Conservation (phyloP, 768 basidiomycete species). For the Boletus coccyginus region DNA sequence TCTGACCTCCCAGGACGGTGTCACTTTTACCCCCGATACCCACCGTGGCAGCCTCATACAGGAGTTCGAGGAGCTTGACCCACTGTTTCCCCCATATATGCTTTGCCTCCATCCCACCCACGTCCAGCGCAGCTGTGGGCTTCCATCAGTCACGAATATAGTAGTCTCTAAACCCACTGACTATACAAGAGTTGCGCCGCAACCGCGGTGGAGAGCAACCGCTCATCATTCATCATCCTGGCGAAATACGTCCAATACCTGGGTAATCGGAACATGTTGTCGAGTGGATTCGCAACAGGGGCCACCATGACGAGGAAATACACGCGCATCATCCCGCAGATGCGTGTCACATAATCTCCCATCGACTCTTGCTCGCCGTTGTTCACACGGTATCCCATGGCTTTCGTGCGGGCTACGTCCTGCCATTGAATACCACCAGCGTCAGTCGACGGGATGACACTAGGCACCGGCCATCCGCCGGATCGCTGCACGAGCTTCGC, state of each 20-base stretch:
- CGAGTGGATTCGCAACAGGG: conserved; percentile 39
- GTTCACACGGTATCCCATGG: conserved; percentile 53
- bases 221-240: conserved; percentile 52
- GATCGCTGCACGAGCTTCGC: conserved; percentile 82
- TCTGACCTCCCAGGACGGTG: conserved; percentile 52
- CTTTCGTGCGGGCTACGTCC: conserved; percentile 42
- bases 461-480: conserved; percentile 85
- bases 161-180: conserved; percentile 26
- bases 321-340: conserved; percentile 80
- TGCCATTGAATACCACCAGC: conserved; percentile 48
- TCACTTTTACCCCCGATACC: conserved; percentile 42
- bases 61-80: conserved; percentile 64
- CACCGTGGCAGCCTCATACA: conserved; percentile 61
- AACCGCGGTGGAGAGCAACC: conserved; percentile 53
- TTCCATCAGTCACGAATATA: conserved; percentile 9
- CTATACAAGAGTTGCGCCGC: conserved; percentile 69
- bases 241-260: conserved; percentile 74
- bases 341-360: conserved; percentile 61
- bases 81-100: conserved; percentile 77
- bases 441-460: conserved; percentile 52
- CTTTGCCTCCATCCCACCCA: conserved; percentile 59
- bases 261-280: conserved; percentile 54
- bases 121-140: conserved; percentile 62
- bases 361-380: conserved; percentile 48
- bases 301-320: conserved; percentile 70